Evolutionary conservation across 2,329 filamentous ascomycete genomes (phyloP).

Genomic region (Coniochaeta sp.): DNA sequence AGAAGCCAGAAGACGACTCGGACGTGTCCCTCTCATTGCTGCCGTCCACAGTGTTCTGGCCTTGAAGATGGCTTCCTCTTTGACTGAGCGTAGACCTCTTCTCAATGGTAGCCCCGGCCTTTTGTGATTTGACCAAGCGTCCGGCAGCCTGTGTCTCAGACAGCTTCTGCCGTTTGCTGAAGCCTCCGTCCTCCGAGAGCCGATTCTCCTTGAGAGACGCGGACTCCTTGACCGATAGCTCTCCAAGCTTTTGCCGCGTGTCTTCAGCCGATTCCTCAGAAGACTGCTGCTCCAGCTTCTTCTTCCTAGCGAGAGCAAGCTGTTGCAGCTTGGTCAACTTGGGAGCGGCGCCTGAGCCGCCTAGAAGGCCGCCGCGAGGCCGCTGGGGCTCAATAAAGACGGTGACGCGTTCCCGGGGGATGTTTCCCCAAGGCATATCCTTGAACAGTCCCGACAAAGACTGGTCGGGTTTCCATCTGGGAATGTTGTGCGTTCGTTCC

Average conservation of each 20-base stretch:
- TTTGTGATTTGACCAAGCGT: constrained; percentile 7
- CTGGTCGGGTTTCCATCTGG: neutral
- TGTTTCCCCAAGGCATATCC: constrained; percentile 78
- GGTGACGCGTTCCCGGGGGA: constrained; percentile 59
- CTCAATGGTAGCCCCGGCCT: neutral
- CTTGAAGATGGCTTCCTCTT: neutral
- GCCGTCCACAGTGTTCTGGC: neutral
- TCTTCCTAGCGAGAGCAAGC: constrained; percentile 77
- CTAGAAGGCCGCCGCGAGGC: constrained; percentile 64
- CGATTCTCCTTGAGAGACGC: constrained; percentile 20
- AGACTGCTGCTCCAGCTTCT: constrained; percentile 60
- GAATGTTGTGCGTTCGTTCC: neutral
- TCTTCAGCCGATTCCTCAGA: constrained; percentile 21
- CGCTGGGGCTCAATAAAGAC: constrained; percentile 51
- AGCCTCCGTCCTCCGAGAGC: constrained; percentile 11
- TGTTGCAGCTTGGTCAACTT: constrained; percentile 89
- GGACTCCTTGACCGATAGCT: constrained; percentile 13
- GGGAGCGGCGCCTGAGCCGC: constrained; percentile 58
- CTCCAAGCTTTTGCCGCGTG: constrained; percentile 14
- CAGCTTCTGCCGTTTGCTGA: constrained; percentile 15
- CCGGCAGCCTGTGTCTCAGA: constrained; percentile 10
- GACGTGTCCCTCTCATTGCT: neutral
- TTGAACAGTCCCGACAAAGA: constrained; percentile 52
- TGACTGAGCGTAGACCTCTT: neutral
- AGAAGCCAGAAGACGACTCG: neutral